Evolutionary conservation across 345 rosid species (phyloP).

Genomic region (Balakata baccata): DNA sequence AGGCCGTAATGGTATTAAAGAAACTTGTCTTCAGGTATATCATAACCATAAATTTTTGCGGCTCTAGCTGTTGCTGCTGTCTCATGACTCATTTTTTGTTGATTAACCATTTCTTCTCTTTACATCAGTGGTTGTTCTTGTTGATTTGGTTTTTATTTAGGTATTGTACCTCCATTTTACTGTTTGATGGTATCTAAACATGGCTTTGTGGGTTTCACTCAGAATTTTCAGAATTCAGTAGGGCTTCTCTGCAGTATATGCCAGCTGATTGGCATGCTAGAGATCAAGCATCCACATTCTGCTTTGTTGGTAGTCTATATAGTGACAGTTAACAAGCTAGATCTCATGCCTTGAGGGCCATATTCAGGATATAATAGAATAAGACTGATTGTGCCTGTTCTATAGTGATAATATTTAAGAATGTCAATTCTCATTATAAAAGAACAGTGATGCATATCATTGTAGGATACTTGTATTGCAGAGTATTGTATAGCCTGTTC

Average conservation of each 20-base stretch:
- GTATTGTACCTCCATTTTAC: neutral
- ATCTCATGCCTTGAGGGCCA: neutral
- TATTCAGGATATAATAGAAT: neutral
- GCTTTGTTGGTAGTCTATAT: neutral
- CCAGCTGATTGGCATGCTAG: neutral
- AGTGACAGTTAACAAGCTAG: neutral
- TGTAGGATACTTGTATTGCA: neutral
- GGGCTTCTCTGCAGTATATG: neutral
- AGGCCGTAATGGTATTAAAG: conserved; percentile 99
- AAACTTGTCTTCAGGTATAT: conserved; percentile 96
- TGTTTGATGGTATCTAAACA: neutral
- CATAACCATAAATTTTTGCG: neutral
- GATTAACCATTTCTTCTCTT: neutral
- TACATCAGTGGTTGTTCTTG: neutral
- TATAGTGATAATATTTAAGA: neutral
- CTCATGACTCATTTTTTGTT: conserved; percentile 1
- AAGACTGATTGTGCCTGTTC: neutral
- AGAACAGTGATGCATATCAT: neutral
- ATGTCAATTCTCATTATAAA: neutral
- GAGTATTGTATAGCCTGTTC: neutral
- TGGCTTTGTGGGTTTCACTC: neutral
- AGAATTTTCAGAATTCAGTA: neutral
- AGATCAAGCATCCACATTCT: neutral
- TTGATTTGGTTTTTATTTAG: neutral
- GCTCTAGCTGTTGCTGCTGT: conserved; percentile 14